Percentiles rank a stretch among this genome's conserved stretches.
phyloP scores from a whole-genome alignment of 2,329 filamentous ascomycete genomes.

The Kalmusia sp. region DNA sequence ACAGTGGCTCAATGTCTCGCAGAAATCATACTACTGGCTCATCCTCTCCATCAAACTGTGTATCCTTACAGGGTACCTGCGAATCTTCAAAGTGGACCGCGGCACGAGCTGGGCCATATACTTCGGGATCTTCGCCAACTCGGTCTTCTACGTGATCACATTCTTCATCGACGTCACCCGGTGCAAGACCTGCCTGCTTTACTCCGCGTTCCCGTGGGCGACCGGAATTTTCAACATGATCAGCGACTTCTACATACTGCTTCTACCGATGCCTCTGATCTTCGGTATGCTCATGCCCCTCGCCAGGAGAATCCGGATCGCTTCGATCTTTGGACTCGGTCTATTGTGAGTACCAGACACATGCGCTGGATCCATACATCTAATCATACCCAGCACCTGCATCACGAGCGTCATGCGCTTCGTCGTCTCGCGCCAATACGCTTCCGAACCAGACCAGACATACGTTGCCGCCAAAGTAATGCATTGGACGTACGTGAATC shows the following conservation, averaged over 20 bases:
- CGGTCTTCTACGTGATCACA: background rate
- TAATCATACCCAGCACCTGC: background rate
- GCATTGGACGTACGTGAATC: too few species aligned
- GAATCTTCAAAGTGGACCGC: too few species aligned
- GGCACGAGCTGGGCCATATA: too few species aligned
- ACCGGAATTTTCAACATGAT: slow-evolving; percentile 8
- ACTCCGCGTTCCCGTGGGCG: background rate
- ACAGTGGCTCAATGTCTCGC: too few species aligned
- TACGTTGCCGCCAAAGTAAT: background rate
- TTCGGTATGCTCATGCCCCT: background rate
- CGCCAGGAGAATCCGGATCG: background rate
- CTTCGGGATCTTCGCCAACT: background rate
- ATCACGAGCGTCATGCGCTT: slow-evolving; percentile 9
- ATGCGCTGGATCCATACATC: too few species aligned
- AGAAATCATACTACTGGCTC: too few species aligned
- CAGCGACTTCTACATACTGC: slow-evolving; percentile 2
- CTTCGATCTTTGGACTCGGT: slow-evolving; percentile 7
- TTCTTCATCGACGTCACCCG: slow-evolving; percentile 4
- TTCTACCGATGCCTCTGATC: slow-evolving; percentile 1
- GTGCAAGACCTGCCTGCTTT: slow-evolving; percentile 4
- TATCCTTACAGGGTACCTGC: too few species aligned
- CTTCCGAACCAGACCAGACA: background rate
- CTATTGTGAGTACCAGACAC: slow-evolving; percentile 10
- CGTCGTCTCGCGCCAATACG: background rate
- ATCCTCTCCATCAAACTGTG: too few species aligned